These are phyloP conservation scores for Solanum ossicruentum DNA, from an alignment of 257 asterid genomes.

Conservation along the genomic window DNA sequence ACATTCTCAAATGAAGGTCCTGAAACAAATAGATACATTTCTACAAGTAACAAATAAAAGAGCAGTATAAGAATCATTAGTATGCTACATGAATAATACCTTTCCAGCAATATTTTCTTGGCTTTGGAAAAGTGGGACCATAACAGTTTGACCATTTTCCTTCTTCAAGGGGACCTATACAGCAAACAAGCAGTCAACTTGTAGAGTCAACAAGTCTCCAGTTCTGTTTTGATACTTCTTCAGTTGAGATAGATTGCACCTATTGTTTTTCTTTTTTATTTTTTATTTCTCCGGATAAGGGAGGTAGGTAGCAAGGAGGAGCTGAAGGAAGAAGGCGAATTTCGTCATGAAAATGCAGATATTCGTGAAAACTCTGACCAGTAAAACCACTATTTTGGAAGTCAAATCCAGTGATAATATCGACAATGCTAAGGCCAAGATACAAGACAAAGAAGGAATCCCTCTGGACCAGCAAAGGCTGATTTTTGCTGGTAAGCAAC, in stretches of 20 bases:
- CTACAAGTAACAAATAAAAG: not conserved
- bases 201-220: not conserved
- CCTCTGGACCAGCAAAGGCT: not conserved
- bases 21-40: not conserved
- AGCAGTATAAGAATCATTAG: not conserved
- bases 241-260: not conserved
- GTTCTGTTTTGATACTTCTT: not conserved
- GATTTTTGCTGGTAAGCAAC: not conserved
- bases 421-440: not conserved
- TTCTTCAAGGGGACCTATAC: conserved; percentile 33
- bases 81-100: conserved; percentile 10
- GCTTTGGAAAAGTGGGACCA: conserved; percentile 48
- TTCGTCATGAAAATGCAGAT: not conserved
- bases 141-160: conserved; percentile 34
- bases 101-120: conserved; percentile 41
- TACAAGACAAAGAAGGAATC: not conserved
- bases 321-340: not conserved
- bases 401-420: not conserved
- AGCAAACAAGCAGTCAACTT: not conserved
- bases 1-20: not conserved
- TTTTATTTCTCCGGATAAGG: not conserved
- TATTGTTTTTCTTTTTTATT: not conserved
- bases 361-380: not conserved
- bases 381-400: not conserved
- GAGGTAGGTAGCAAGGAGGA: not conserved